Percentiles rank a stretch among this genome's conserved stretches.
phyloP scores from a whole-genome alignment of 257 asterid genomes.

The Gynochthodes officinalis region DNA sequence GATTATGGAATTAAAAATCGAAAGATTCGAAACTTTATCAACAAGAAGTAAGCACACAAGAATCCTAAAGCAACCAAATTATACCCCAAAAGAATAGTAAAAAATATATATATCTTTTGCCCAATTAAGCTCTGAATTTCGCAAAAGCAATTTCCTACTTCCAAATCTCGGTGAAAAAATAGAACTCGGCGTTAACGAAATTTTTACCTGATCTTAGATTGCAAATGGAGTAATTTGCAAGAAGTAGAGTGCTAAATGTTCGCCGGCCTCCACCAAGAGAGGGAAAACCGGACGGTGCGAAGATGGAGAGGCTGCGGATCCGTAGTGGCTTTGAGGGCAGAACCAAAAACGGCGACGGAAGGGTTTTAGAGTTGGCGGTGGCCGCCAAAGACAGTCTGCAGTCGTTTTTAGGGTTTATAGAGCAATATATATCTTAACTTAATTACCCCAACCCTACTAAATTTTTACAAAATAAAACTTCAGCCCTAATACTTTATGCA shows the following conservation, averaged over 20 bases:
- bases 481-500: neutral
- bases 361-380: neutral
- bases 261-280: neutral
- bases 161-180: neutral
- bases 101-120: neutral
- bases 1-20: neutral
- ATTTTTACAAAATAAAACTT: too few species aligned
- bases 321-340: neutral
- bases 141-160: neutral
- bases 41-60: neutral
- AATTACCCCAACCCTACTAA: neutral
- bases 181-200: neutral
- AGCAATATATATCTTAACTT: neutral
- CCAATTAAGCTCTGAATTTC: neutral
- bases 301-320: neutral
- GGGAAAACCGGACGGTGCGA: neutral
- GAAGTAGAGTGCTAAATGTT: neutral
- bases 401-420: conserved; percentile 1
- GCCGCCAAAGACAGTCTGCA: neutral
- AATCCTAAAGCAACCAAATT: neutral
- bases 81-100: neutral
- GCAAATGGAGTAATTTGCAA: neutral
- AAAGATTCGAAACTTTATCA: neutral
- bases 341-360: neutral
- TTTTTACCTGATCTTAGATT: neutral